Percentiles rank a stretch among this genome's conserved stretches.
Evolutionary conservation across 352 stramenopile genomes (phyloP).

Genomic region (Phytophthora sojae): DNA sequence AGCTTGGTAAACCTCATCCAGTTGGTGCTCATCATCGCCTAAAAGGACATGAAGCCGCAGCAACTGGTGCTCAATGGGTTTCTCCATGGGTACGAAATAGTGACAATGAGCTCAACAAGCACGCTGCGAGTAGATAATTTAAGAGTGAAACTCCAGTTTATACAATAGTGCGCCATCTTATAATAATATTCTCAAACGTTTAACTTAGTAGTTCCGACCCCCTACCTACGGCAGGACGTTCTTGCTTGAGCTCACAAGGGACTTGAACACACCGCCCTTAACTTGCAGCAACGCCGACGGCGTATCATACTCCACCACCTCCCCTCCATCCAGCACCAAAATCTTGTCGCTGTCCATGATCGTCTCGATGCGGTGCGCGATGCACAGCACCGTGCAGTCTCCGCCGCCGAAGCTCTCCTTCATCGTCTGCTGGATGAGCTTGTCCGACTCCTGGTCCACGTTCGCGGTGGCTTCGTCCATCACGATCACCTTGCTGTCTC

Average conservation of each 20-base stretch:
- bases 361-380: slow-evolving; percentile 94
- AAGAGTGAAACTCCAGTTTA: not conserved
- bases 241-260: slow-evolving; percentile 24
- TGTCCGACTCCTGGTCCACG: slow-evolving; percentile 87
- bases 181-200: too few relatives aligned
- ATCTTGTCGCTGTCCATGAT: slow-evolving; percentile 94
- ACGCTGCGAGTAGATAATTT: not conserved
- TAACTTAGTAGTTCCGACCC: not conserved
- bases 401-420: slow-evolving; percentile 45
- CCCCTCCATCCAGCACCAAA: slow-evolving; percentile 88
- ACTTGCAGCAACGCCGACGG: slow-evolving; percentile 68
- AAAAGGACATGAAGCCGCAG: slow-evolving; percentile 34
- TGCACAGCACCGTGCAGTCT: slow-evolving; percentile 92
- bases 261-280: slow-evolving; percentile 78
- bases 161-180: not conserved
- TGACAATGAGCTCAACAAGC: not conserved
- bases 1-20: slow-evolving; percentile 28
- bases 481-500: slow-evolving; percentile 90
- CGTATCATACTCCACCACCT: slow-evolving; percentile 35
- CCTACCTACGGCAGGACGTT: not conserved
- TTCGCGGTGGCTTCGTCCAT: slow-evolving; percentile 96
- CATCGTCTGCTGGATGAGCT: slow-evolving; percentile 76
- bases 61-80: slow-evolving; percentile 20
- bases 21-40: slow-evolving; percentile 60
- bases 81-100: slow-evolving; percentile 6